Base-by-base conservation (phyloP, 176 grass and related monocot genomes). In the Luzula sylvatica region DNA sequence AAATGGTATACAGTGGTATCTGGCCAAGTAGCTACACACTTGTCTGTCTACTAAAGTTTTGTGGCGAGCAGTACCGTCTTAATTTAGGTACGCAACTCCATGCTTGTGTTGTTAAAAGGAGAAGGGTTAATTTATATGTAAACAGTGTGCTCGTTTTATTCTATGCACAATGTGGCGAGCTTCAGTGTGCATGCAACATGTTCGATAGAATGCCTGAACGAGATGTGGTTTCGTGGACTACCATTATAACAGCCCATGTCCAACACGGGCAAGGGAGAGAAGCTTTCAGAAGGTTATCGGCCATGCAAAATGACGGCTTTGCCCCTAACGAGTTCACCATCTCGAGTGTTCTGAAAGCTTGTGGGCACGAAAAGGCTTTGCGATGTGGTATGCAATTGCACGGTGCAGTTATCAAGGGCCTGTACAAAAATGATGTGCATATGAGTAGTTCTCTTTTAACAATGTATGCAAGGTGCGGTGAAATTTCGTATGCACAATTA, bases 201-300 rank as follows among this genome's bases (percentile, higher is more conserved):
- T 95, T 88, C 28, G 77, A 75, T 64, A 85, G 50, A 61, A 95
- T 88, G 83, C 29, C 59, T 14, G 68, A 21, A n/a, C 74, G 68
- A 8, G 84, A 95, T 76, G 84, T 95, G n/a, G 35, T 95, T 73
- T 73, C 77, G 7, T 95, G 90, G 90, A 95, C 84, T 51, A 88
- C 80, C 2, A 82, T 95, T 77, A 85, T 95, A 71, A 84, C 77
- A 8, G 90, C 80, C 70, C 75, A 86, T 58, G 84, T 79, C 42
- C 83, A 88, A 59, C 60, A 81, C 4, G 77, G 80, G 14, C 61
- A 46, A 24, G 77, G 70, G 20, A 57, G 70, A 43, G 65, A 79
- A 29, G 90, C 90, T 3, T 59, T 95, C 42, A 57, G 38, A 1
- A 81, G 81, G 80, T 86, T 88, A 62, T 65, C 67, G 24, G 58